phyloP scores from a whole-genome alignment of 441 rosid genomes.

The Erysimum pusillum region DNA sequence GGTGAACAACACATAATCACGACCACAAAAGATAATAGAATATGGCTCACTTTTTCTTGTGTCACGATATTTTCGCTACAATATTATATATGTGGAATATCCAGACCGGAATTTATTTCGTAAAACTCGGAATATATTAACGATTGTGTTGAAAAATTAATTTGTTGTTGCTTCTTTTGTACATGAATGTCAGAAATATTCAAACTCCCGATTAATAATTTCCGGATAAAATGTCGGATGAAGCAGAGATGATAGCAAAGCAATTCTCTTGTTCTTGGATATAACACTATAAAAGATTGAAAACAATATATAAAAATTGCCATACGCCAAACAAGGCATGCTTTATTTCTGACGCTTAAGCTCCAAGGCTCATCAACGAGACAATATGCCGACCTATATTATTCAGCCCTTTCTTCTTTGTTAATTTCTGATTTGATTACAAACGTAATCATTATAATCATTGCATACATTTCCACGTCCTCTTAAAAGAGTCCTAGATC shows the following conservation, averaged over 20 bases:
- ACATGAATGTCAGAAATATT: neutral
- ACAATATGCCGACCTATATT: constrained; percentile 8
- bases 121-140: neutral
- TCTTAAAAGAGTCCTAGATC: constrained; percentile 1
- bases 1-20: constrained; percentile 42
- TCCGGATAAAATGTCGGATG: constrained; percentile 20
- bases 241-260: constrained; percentile 15
- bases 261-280: constrained; percentile 6
- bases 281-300: neutral
- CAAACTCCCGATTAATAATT: constrained; percentile 10
- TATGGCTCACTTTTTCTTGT: constrained; percentile 11
- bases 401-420: constrained; percentile 20
- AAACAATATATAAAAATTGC: constrained; percentile 9
- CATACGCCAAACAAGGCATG: constrained; percentile 43
- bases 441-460: constrained; percentile 33
- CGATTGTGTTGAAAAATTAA: neutral
- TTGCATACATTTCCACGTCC: constrained; percentile 26
- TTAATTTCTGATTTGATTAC: constrained; percentile 10
- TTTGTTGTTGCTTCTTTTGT: constrained; percentile 28
- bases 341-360: constrained; percentile 38
- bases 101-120: neutral
- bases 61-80: constrained; percentile 7
- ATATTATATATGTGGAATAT: constrained; percentile 26
- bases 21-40: constrained; percentile 21
- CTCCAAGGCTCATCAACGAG: constrained; percentile 34